These are phyloP conservation scores for Ceratocystis colombiana DNA, from an alignment of 2,329 filamentous ascomycete species.

Conservation along the genomic window DNA sequence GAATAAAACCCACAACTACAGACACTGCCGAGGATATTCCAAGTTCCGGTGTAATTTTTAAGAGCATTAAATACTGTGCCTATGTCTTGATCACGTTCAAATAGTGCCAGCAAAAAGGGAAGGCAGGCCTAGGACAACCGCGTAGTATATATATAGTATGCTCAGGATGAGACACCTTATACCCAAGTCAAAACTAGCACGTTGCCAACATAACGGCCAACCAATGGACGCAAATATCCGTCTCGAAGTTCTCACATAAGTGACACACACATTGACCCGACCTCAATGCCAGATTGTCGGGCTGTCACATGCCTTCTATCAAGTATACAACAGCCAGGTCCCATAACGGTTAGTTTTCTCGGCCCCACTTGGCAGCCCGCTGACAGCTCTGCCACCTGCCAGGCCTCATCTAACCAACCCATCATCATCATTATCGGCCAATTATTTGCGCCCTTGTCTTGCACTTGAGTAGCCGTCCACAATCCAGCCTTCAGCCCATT, in stretches of 20 bases:
- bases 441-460: slow-evolving; percentile 10
- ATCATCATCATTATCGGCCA: slow-evolving; percentile 8
- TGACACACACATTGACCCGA: too few species aligned
- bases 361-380: neutral
- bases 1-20: slow-evolving; percentile 15
- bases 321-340: neutral
- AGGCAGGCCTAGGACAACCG: slow-evolving; percentile 24
- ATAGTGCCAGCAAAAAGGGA: neutral
- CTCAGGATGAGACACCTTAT: neutral
- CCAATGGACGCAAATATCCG: neutral
- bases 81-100: neutral
- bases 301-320: neutral
- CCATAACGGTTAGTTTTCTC: neutral
- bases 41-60: neutral
- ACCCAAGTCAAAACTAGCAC: neutral
- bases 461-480: neutral
- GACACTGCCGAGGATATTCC: neutral
- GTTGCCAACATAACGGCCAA: neutral
- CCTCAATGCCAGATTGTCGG: neutral
- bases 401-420: slow-evolving; percentile 5
- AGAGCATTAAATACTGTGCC: neutral
- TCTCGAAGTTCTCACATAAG: neutral
- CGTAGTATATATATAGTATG: neutral
- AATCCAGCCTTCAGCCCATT: slow-evolving; percentile 20
- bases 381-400: slow-evolving; percentile 18